Base-by-base conservation (phyloP, 2,329 filamentous ascomycete species). In the Tympanopsis confertula region DNA sequence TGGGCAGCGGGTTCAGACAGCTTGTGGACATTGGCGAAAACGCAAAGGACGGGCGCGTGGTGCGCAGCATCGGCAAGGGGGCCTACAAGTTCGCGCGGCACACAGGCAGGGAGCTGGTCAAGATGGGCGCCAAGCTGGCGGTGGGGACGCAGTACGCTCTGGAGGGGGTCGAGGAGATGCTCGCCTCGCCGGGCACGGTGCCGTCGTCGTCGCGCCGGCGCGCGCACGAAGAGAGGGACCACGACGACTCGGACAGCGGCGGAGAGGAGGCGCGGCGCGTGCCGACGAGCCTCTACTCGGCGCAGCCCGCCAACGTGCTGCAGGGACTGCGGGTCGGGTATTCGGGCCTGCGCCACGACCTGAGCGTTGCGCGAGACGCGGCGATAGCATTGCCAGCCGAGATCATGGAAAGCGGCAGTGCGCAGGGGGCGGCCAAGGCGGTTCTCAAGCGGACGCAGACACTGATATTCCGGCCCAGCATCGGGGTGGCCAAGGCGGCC, bases 371-470 rank as follows among this genome's bases (percentile, higher is more conserved):
- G 1, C 71, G 81, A 39, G 87, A 98, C 59, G 91, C 89, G 10
- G 86, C 98, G 40, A 89, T 98, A 49, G 91, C 89, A 1, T 86
- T 98, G 19, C 89, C 91, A 1, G 84, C 82, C 0, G 89, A 96
- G 55, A 75, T 94, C 1, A 81, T 94, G 68, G 87, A 95, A 50
- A 87, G 83, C 50, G 74, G 78, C 18, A 87, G 77, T 41, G 87
- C 89, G 1, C 75, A 78, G 30, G 86, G 86, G 2, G 86, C 84
- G 1, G 86, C 86, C 13, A 78, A 68, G 50, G 88, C 82, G 2
- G 78, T 98, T 14, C 69, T 81, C 42, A 80, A 74, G 55, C 75
- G 85, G 48, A 87, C 88, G 20, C 91, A 93, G n/a, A 95, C 88
- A 0, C 86, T 96, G 15, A 82, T 98, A 37, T 75, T 98, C 47